Base-by-base conservation (phyloP, 2,329 filamentous ascomycete genomes). In the Ceratocystis destructans region DNA sequence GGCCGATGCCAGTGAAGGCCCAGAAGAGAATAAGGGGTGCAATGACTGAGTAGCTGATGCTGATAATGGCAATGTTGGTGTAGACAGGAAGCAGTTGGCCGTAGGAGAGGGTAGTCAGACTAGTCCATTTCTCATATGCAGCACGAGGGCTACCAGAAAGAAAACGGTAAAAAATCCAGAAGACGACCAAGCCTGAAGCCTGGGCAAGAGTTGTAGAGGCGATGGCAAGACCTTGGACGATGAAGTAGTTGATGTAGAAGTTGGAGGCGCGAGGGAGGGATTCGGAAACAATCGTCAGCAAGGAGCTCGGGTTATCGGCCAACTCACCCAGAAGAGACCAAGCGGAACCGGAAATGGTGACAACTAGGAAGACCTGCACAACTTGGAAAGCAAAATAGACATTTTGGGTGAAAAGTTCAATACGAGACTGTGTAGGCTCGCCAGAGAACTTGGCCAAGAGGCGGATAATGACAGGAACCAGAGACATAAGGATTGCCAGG, bases 331-430 rank as follows among this genome's bases (percentile, higher is more conserved):
- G 81, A 0, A 89, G 84, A 5, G 86, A 82, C 2, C 90, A 84
- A 8, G 92, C 92, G 1, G 90, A 87, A 17, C 90, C 93, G 1
- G 89, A 83, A 37, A 97, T 70, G 0, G 93, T 96, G 0, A 89
- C 86, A 62, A 97, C 84, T 67, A 97, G 77, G 77, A 97, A 97
- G 57, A 96, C 89, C 73, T 97, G 92, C 22, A 96, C 81, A 55
- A 97, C 85, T 74, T 94, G 90, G 77, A 95, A 95, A 59, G 83
- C 84, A 72, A 96, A 99, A 79, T 95, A 97, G 71, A 85, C 88
- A 72, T 92, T 94, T 73, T 97, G 90, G 0, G 90, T 91, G 67
- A 90, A 91, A 7, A 97, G 79, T 75, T 99, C 94, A 17, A 96
- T 86, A 10, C 87, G 82, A 1, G 90, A 87, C 5, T 84, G 75